phyloP scores from a whole-genome alignment of 1,284 basidiomycete genomes.

The Pseudozyma tsukubaensis region DNA sequence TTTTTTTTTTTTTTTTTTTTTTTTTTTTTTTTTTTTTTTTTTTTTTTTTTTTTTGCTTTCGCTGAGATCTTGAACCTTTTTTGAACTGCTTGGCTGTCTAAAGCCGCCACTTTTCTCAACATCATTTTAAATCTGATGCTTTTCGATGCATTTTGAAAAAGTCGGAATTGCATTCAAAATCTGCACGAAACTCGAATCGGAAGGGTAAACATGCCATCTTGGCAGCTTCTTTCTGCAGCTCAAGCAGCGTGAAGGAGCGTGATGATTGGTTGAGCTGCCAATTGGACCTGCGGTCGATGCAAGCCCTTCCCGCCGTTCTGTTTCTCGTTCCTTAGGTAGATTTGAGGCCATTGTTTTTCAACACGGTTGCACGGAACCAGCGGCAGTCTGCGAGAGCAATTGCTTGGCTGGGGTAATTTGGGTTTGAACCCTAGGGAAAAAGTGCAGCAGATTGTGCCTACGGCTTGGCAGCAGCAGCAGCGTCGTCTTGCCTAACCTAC shows the following conservation, averaged over 20 bases:
- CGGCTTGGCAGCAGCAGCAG: background rate
- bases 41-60: too few species aligned
- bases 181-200: background rate
- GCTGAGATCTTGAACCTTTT: too few species aligned
- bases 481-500: background rate
- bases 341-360: background rate
- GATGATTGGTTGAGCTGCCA: conserved; percentile 4
- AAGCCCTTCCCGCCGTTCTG: background rate
- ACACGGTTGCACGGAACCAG: background rate
- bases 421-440: conserved; percentile 2
- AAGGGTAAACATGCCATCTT: background rate
- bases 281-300: conserved; percentile 17
- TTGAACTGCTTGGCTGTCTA: too few species aligned
- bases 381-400: background rate
- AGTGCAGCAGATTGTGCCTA: too few species aligned
- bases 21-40: too few species aligned
- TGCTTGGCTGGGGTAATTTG: conserved; percentile 1
- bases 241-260: background rate
- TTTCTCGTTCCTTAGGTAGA: background rate
- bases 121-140: too few species aligned
- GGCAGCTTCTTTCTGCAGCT: background rate
- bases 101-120: too few species aligned
- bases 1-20: too few species aligned
- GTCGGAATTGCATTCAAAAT: background rate
- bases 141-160: too few species aligned